Percentiles rank a stretch among this genome's conserved stretches.
Evolutionary conservation across 345 rosid genomes (phyloP).

Genomic region (Aquilaria sinensis): DNA sequence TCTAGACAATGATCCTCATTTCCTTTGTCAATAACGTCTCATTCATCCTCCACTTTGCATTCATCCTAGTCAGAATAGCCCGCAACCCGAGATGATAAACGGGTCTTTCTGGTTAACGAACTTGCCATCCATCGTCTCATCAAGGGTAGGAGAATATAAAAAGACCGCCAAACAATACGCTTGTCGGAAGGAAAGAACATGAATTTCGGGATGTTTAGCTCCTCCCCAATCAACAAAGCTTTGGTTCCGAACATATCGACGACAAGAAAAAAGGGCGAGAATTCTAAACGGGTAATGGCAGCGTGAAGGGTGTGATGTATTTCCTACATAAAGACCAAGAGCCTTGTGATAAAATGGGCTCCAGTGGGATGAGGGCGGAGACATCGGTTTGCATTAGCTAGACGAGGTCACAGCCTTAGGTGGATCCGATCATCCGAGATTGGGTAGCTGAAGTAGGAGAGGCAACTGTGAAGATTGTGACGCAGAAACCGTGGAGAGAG

Average conservation of each 20-base stretch:
- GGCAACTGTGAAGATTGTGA: constrained; percentile 34
- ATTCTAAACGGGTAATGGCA: constrained; percentile 19
- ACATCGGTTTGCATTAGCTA: constrained; percentile 29
- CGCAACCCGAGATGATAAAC: constrained; percentile 44
- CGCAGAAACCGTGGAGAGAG: constrained; percentile 22
- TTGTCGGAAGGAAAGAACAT: no score
- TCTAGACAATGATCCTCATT: constrained; percentile 32
- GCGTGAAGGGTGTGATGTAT: constrained; percentile 23
- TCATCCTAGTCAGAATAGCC: constrained; percentile 38
- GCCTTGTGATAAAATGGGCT: constrained; percentile 18
- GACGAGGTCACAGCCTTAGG: constrained; percentile 19
- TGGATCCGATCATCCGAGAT: constrained; percentile 16
- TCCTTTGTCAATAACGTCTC: constrained; percentile 44
- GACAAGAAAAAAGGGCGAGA: constrained; percentile 8
- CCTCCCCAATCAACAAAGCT: no score
- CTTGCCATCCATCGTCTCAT: constrained; percentile 34
- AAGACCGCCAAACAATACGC: no score
- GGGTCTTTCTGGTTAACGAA: constrained; percentile 27
- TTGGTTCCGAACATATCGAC: no score
- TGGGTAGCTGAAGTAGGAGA: constrained; percentile 17
- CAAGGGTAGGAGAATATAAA: background rate
- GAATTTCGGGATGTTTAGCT: no score
- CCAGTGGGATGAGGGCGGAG: constrained; percentile 21
- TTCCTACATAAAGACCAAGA: constrained; percentile 35
- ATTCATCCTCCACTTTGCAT: constrained; percentile 28